These are phyloP conservation scores for Chalciporus chontae DNA, from an alignment of 768 basidiomycete genomes.

Conservation along the genomic window DNA sequence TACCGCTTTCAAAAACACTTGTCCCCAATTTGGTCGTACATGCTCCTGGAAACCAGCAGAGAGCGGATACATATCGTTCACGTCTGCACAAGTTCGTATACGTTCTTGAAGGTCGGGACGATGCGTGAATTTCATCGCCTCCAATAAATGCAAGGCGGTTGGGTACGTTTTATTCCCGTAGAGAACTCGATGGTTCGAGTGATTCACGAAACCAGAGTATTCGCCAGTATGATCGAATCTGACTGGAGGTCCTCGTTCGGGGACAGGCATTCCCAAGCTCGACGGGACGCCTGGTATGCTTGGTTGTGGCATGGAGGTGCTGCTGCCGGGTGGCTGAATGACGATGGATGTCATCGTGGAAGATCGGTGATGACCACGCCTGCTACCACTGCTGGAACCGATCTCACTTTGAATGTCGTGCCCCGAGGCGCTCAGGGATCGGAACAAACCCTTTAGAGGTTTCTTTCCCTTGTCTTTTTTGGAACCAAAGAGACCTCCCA, in stretches of 20 bases:
- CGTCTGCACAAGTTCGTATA: conserved; percentile 45
- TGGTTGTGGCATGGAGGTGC: conserved; percentile 1
- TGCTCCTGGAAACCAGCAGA: conserved; percentile 32
- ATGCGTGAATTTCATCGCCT: conserved; percentile 66
- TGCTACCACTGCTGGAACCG: conserved; percentile 13
- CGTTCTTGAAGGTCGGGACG: conserved; percentile 52
- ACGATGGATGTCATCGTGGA: conserved; percentile 23
- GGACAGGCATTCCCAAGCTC: conserved; percentile 16
- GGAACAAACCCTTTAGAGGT: conserved; percentile 41
- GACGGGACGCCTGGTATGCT: background rate
- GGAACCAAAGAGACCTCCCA: conserved; percentile 21
- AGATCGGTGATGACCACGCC: conserved; percentile 18
- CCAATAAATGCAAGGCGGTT: conserved; percentile 70
- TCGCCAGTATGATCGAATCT: conserved; percentile 42
- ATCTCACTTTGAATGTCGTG: conserved; percentile 14
- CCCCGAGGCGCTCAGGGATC: conserved; percentile 37
- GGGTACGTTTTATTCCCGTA: conserved; percentile 57
- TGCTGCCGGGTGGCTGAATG: conserved; percentile 14
- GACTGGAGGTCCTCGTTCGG: conserved; percentile 23
- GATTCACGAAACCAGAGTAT: conserved; percentile 55
- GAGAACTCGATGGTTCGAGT: conserved; percentile 60
- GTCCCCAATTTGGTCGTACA: conserved; percentile 56
- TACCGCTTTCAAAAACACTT: conserved; percentile 48
- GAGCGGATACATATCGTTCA: conserved; percentile 37
- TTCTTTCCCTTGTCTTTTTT: conserved; percentile 35